Evolutionary conservation across 1,284 basidiomycete species (phyloP).

Genomic region (Apiotrichum sp.): DNA sequence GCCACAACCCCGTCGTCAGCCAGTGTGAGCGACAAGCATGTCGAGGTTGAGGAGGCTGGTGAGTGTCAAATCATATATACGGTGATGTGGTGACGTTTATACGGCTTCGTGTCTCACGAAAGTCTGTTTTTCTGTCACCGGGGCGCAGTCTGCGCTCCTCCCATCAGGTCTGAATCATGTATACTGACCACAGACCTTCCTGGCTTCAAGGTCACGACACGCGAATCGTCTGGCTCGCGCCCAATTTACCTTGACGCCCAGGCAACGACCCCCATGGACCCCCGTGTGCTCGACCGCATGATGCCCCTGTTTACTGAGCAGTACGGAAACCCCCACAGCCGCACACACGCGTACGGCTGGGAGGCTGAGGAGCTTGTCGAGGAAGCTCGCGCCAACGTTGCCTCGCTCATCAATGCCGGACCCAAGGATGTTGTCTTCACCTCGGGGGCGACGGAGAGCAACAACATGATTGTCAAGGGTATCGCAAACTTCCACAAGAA

Average conservation of each 20-base stretch:
- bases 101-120: no score
- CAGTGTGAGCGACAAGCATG: constrained; percentile 23
- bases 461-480: constrained; percentile 98
- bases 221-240: constrained; percentile 42
- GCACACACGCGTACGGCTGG: constrained; percentile 99
- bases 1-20: constrained; percentile 25
- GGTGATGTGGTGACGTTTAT: no score
- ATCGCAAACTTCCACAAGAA: constrained; percentile 90
- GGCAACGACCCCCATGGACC: constrained; percentile 97
- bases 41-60: constrained; percentile 18
- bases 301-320: constrained; percentile 92
- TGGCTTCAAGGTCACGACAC: constrained; percentile 72
- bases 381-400: constrained; percentile 83
- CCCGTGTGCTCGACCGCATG: constrained; percentile 95
- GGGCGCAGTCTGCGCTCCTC: no score
- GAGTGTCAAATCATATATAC: constrained; percentile 4
- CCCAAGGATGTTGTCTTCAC: constrained; percentile 97
- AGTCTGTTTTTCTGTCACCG: no score
- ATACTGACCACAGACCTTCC: constrained; percentile 59
- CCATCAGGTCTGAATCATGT: no score
- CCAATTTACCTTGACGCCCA: constrained; percentile 94
- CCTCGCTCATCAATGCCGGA: constrained; percentile 87
- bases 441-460: constrained; percentile 95
- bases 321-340: constrained; percentile 96
- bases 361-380: constrained; percentile 94